Conservation (phyloP, 345 rosid species). For the Ceriops tagal region DNA sequence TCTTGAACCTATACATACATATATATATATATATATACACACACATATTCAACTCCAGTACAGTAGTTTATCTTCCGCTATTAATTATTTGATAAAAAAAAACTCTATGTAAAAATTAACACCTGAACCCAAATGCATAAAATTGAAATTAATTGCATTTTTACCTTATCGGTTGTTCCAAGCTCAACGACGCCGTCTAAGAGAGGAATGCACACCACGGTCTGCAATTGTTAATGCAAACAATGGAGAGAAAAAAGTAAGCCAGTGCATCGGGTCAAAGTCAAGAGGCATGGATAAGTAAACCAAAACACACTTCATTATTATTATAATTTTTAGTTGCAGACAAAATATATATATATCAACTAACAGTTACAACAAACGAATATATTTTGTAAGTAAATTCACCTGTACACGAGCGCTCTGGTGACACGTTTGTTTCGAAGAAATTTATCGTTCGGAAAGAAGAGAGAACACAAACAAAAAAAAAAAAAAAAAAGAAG, state of each 20-base stretch:
- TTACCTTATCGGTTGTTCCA: constrained; percentile 75
- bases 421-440: constrained; percentile 23
- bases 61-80: background rate
- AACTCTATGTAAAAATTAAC: background rate
- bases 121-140: background rate
- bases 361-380: too few species aligned
- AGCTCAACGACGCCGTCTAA: constrained; percentile 86
- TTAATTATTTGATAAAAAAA: background rate
- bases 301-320: too few species aligned
- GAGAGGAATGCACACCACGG: constrained; percentile 87
- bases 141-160: background rate
- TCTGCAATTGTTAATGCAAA: constrained; percentile 37
- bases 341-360: too few species aligned
- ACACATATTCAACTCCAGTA: background rate
- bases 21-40: too few species aligned
- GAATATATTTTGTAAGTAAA: background rate
- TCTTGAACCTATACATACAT: constrained; percentile 47
- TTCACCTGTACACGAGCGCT: constrained; percentile 70
- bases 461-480: constrained; percentile 1
- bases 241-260: background rate
- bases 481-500: background rate
- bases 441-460: background rate
- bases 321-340: too few species aligned
- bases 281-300: background rate
- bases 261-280: background rate